These are phyloP conservation scores for Fusarium sp. DNA, from an alignment of 2,329 filamentous ascomycete genomes.

Conservation along the genomic window DNA sequence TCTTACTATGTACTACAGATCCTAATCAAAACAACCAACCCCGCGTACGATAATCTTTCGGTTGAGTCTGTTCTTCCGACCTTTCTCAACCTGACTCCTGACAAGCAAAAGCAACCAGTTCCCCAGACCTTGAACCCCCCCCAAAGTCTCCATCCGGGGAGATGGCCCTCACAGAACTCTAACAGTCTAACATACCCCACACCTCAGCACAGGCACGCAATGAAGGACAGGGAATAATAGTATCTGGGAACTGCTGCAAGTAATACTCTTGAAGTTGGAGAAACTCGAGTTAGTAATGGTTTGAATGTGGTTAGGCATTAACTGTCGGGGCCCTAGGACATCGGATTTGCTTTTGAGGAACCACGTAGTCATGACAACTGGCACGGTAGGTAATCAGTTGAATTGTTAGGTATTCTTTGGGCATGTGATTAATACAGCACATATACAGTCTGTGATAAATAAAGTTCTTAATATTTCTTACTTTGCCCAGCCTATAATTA, in stretches of 20 bases:
- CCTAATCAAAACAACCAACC: background rate
- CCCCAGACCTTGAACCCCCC: conserved; percentile 28
- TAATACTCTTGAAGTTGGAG: background rate
- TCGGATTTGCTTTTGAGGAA: too few species aligned
- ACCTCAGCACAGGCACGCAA: conserved; percentile 26
- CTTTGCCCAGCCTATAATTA: too few species aligned
- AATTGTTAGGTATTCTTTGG: too few species aligned
- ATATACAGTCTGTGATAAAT: too few species aligned
- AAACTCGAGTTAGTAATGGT: background rate
- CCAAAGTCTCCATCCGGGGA: conserved; percentile 28
- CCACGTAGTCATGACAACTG: too few species aligned
- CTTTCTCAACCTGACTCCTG: background rate
- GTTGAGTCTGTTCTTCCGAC: conserved; percentile 5
- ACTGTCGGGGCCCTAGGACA: too few species aligned
- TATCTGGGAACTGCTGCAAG: background rate
- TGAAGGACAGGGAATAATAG: conserved; percentile 12
- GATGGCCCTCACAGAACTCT: conserved; percentile 12
- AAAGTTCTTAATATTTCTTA: too few species aligned
- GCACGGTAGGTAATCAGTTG: too few species aligned
- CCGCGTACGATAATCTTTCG: conserved; percentile 9
- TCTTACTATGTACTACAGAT: background rate
- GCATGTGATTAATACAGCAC: too few species aligned
- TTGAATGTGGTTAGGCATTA: too few species aligned
- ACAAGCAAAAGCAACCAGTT: conserved; percentile 13
- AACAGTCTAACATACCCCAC: conserved; percentile 30